phyloP scores from a whole-genome alignment of 139 green algal species.

The Picochlorum costavermella region DNA sequence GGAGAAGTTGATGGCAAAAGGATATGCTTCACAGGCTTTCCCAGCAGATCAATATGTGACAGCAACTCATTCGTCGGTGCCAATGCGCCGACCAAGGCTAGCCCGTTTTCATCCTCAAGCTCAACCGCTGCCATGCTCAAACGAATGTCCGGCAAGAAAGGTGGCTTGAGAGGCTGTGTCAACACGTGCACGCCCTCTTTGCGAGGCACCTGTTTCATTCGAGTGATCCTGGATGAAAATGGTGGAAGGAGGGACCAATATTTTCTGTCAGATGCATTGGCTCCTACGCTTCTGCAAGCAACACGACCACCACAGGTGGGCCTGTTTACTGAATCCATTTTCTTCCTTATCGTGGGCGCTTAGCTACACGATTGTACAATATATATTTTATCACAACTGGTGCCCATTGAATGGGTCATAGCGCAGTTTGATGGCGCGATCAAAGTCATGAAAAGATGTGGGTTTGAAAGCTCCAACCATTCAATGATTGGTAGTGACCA shows the following conservation, averaged over 20 bases:
- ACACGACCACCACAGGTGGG: too few relatives aligned
- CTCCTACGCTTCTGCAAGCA: too few relatives aligned
- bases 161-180: conserved; percentile 25
- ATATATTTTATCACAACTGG: too few relatives aligned
- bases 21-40: conserved; percentile 18
- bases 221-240: conserved; percentile 16
- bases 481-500: too few relatives aligned
- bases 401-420: too few relatives aligned
- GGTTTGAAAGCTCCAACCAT: too few relatives aligned
- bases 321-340: too few relatives aligned
- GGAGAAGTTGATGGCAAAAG: conserved; percentile 23
- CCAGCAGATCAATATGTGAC: conserved; percentile 6
- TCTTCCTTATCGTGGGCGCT: too few relatives aligned
- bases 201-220: conserved; percentile 12
- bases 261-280: background rate
- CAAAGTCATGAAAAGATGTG: too few relatives aligned
- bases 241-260: conserved; percentile 25
- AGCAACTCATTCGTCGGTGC: conserved; percentile 22
- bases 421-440: too few relatives aligned
- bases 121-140: conserved; percentile 15
- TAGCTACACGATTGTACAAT: too few relatives aligned
- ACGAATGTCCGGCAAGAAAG: conserved; percentile 10
- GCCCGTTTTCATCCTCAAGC: conserved; percentile 12
- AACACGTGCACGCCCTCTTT: conserved; percentile 15
- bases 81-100: conserved; percentile 15